These are phyloP conservation scores for Globisporangium lucens DNA, from an alignment of 352 stramenopile genomes.

Conservation along the genomic window DNA sequence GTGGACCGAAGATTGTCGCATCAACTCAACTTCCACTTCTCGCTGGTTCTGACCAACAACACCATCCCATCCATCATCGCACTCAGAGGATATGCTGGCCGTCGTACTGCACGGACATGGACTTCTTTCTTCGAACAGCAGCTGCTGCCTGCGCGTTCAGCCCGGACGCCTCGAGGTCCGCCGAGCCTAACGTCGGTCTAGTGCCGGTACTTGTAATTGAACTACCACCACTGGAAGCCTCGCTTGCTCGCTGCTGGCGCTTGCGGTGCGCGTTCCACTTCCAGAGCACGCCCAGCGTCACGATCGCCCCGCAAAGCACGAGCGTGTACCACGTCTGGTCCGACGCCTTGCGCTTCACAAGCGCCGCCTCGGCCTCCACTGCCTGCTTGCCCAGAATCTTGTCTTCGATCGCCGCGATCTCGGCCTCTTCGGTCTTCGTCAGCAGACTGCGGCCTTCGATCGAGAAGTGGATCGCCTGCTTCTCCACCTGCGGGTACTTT, in stretches of 20 bases:
- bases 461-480: constrained; percentile 75
- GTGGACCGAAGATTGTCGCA: no score
- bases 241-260: constrained; percentile 10
- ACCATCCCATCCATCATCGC: neutral
- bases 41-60: neutral
- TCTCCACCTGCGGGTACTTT: constrained; percentile 50
- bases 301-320: constrained; percentile 8
- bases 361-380: constrained; percentile 24
- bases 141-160: neutral
- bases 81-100: constrained; percentile 18
- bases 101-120: constrained; percentile 16
- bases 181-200: constrained; percentile 3
- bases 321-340: constrained; percentile 20
- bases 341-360: neutral
- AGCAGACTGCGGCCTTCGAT: constrained; percentile 68
- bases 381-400: constrained; percentile 36
- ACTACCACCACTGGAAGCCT: no score
- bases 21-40: neutral
- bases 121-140: constrained; percentile 18
- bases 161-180: constrained; percentile 1
- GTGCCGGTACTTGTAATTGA: neutral
- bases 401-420: constrained; percentile 48
- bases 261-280: constrained; percentile 17
- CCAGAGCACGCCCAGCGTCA: constrained; percentile 14
- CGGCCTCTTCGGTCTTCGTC: constrained; percentile 49